These are phyloP conservation scores for Oenanthe javanica DNA, from an alignment of 140 eudicot species.

Conservation along the genomic window DNA sequence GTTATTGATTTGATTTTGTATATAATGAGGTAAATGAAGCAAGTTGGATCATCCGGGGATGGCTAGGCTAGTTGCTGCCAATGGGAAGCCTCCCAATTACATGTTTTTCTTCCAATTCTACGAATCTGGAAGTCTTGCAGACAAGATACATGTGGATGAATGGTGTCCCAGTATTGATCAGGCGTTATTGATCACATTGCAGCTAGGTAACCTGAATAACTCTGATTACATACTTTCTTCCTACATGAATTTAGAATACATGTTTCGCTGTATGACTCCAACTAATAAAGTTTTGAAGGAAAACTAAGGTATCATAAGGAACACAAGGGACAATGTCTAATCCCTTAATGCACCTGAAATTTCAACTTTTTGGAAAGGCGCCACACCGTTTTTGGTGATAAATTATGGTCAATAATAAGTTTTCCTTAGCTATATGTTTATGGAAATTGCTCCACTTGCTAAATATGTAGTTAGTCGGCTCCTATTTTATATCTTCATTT, in stretches of 20 bases:
- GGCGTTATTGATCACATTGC: conserved; percentile 38
- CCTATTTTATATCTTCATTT: not conserved
- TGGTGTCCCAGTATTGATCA: conserved; percentile 64
- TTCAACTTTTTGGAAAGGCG: not conserved
- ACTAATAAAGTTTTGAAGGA: not conserved
- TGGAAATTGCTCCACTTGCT: not conserved
- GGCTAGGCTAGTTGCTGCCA: conserved; percentile 74
- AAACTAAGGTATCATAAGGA: not conserved
- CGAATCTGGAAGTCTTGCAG: conserved; percentile 69
- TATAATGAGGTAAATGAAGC: conserved; percentile 40
- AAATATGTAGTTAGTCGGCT: not conserved
- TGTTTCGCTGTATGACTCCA: not conserved
- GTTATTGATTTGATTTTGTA: conserved; percentile 13
- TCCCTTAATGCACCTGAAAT: not conserved
- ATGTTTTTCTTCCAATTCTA: conserved; percentile 80
- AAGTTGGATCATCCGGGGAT: conserved; percentile 81
- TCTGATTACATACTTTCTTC: not conserved
- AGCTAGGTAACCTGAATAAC: conserved; percentile 38
- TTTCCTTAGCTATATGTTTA: not conserved
- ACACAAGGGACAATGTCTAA: not conserved
- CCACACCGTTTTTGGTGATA: not conserved
- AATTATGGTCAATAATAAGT: not conserved
- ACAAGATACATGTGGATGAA: conserved; percentile 81
- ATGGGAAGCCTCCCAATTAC: conserved; percentile 89
- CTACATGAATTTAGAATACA: not conserved